Conservation (phyloP, 2,329 filamentous ascomycete species). For the Microsporum audouinii region DNA sequence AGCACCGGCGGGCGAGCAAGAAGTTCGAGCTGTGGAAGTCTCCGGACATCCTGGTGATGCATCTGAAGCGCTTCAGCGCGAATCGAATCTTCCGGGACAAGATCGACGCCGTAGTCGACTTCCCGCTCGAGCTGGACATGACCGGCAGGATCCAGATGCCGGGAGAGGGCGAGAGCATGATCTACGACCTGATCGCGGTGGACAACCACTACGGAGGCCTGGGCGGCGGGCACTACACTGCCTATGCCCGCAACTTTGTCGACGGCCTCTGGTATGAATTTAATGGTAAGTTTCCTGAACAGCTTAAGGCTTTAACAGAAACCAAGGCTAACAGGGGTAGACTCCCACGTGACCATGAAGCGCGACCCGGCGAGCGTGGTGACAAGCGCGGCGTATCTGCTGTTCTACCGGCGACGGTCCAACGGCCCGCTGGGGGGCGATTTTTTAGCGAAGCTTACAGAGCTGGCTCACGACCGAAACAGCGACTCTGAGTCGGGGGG, state of each 20-base stretch:
- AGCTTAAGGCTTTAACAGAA: not conserved
- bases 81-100: conserved; percentile 76
- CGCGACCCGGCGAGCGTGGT: conserved; percentile 53
- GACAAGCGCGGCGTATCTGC: conserved; percentile 70
- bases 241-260: conserved; percentile 83
- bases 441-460: conserved; percentile 58
- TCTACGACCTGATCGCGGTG: conserved; percentile 89
- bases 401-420: conserved; percentile 89
- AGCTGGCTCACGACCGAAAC: conserved; percentile 46
- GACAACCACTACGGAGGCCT: conserved; percentile 93
- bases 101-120: conserved; percentile 80
- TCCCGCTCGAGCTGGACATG: conserved; percentile 78
- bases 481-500: conserved; percentile 37
- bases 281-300: conserved; percentile 59
- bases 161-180: conserved; percentile 66
- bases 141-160: conserved; percentile 65
- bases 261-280: conserved; percentile 91
- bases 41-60: conserved; percentile 87
- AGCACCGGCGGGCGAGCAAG: conserved; percentile 83
- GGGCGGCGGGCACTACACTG: conserved; percentile 92
- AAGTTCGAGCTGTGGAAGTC: conserved; percentile 96
- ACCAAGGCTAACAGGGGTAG: conserved; percentile 35
- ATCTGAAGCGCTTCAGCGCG: conserved; percentile 90
- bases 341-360: conserved; percentile 58
- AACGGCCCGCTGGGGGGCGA: conserved; percentile 65